These are phyloP conservation scores for Eimeria sp. DNA, from an alignment of 169 alveolate genomes.

Conservation along the genomic window DNA sequence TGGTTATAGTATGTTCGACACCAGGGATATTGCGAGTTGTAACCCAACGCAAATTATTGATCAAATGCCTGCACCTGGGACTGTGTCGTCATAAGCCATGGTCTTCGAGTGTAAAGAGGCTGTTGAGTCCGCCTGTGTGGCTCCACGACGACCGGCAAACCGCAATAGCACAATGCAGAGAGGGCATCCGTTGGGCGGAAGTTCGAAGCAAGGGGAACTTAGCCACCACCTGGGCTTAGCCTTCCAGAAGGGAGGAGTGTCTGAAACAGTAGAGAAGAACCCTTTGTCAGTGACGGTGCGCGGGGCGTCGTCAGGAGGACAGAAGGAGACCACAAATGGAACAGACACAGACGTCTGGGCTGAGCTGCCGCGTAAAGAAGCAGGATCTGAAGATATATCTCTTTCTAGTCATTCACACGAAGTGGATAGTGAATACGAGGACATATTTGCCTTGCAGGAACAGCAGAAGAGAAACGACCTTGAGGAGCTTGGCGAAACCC, in stretches of 20 bases:
- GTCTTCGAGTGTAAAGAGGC: not conserved
- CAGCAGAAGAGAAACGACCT: not conserved
- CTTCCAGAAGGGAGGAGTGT: not conserved
- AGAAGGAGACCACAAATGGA: not conserved
- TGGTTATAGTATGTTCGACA: not conserved
- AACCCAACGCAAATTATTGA: not conserved
- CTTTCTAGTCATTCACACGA: not conserved
- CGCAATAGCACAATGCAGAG: not conserved
- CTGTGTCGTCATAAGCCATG: not conserved
- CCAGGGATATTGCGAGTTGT: not conserved
- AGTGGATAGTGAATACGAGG: not conserved
- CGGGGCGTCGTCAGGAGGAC: not conserved
- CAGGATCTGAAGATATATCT: not conserved
- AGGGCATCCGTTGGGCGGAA: not conserved
- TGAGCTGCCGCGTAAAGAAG: not conserved
- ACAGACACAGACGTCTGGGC: constrained; percentile 9
- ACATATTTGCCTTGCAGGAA: not conserved
- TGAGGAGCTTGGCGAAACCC: not conserved
- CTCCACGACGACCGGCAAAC: not conserved
- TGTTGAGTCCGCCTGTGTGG: not conserved
- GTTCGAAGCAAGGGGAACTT: not conserved
- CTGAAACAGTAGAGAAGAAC: not conserved
- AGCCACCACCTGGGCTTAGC: not conserved
- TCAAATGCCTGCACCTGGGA: not conserved
- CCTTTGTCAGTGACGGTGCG: not conserved